These are phyloP conservation scores for Royoungia palumana DNA, from an alignment of 768 basidiomycete species.

Conservation along the genomic window DNA sequence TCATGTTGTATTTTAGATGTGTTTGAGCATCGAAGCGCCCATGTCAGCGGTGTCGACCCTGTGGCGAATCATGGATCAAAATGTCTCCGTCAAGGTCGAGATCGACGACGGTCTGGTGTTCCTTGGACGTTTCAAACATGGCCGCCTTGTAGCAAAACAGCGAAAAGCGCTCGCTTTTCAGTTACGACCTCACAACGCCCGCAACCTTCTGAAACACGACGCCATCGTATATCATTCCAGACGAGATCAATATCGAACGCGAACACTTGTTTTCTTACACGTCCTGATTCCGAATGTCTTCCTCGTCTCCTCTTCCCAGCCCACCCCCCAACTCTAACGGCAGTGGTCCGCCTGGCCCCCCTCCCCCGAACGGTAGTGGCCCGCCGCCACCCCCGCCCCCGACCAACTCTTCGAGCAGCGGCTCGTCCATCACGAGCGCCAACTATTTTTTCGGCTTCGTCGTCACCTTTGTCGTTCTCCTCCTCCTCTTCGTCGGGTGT, in stretches of 20 bases:
- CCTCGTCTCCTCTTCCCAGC: neutral
- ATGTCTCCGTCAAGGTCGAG: neutral
- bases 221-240: neutral
- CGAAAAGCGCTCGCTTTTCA: slow-evolving; percentile 4
- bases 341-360: neutral
- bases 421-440: slow-evolving; percentile 10
- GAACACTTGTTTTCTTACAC: neutral
- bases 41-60: no score
- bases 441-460: slow-evolving; percentile 36
- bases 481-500: slow-evolving; percentile 51
- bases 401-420: neutral
- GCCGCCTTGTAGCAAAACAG: neutral
- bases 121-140: neutral
- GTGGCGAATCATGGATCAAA: neutral
- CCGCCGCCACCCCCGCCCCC: neutral
- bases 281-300: slow-evolving; percentile 11
- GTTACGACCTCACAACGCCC: slow-evolving; percentile 7
- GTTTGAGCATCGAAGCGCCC: neutral
- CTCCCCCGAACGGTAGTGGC: neutral
- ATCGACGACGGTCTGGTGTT: neutral
- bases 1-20: no score
- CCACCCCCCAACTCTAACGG: neutral
- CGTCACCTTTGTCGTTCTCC: slow-evolving; percentile 31
- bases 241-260: slow-evolving; percentile 7
- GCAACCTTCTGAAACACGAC: slow-evolving; percentile 17